Evolutionary conservation across 202 grass and related monocot species (phyloP).

Genomic region (Brachypodium distachyon): DNA sequence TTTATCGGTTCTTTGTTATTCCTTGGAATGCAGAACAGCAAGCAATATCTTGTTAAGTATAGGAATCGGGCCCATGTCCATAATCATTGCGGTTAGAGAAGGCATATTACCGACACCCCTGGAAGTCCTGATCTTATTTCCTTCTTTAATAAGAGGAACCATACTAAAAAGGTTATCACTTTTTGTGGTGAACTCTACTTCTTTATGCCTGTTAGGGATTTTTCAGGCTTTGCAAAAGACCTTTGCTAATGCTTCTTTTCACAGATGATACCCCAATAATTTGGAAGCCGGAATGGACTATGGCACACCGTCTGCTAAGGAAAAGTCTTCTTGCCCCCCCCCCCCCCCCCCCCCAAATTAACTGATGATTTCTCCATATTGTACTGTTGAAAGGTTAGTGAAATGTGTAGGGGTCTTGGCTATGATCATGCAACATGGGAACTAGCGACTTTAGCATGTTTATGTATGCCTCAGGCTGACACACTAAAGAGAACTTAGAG

Average conservation of each 20-base stretch:
- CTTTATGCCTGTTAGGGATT: neutral
- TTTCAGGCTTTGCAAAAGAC: conserved; percentile 8
- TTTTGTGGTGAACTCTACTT: neutral
- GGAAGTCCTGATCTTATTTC: conserved; percentile 31
- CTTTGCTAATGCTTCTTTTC: neutral
- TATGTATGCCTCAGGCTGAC: conserved; percentile 21
- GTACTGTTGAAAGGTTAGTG: conserved; percentile 59
- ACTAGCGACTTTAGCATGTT: conserved; percentile 38
- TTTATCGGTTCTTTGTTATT: conserved; percentile 12
- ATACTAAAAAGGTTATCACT: conserved; percentile 32
- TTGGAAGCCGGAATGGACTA: conserved; percentile 57
- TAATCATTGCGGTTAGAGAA: conserved; percentile 56
- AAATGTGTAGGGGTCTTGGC: conserved; percentile 65
- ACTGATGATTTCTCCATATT: conserved; percentile 41
- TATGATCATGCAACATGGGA: conserved; percentile 65
- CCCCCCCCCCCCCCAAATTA: neutral
- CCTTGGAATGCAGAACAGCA: conserved; percentile 32
- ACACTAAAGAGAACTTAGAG: conserved; percentile 39
- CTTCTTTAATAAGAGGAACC: conserved; percentile 26
- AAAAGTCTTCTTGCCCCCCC: conserved; percentile 39
- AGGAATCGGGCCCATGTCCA: conserved; percentile 52
- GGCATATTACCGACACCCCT: conserved; percentile 22
- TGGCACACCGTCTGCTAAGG: conserved; percentile 36
- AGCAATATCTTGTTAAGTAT: conserved; percentile 50
- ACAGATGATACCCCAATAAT: conserved; percentile 19